phyloP scores from a whole-genome alignment of 2,329 filamentous ascomycete genomes.

The Penicillium verrucosum region DNA sequence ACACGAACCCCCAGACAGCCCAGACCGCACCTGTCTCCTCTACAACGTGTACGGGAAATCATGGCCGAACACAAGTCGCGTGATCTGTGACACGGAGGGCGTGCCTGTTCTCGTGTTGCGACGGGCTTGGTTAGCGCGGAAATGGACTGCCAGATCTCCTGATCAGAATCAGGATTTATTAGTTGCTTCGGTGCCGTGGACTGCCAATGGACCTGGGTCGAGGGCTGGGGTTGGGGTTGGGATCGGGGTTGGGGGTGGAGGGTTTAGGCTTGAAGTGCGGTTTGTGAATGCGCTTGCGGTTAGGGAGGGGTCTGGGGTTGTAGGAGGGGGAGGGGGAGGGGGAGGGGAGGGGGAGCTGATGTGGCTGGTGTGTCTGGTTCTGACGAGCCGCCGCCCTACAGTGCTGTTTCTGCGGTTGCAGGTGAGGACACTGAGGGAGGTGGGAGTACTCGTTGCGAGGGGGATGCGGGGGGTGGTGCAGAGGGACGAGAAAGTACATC shows the following conservation, averaged over 20 bases:
- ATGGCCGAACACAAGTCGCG: conserved; percentile 18
- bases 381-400: conserved; percentile 14
- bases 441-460: neutral
- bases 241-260: conserved; percentile 8
- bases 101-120: conserved; percentile 16
- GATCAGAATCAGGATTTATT: neutral
- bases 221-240: conserved; percentile 10
- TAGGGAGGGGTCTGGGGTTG: neutral
- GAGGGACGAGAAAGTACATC: neutral
- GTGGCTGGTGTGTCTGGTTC: no score
- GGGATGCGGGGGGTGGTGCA: neutral
- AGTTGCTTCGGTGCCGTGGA: neutral
- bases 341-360: no score
- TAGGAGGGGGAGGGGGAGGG: no score
- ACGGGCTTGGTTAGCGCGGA: conserved; percentile 12
- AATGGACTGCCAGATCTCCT: neutral
- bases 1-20: conserved; percentile 17
- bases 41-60: conserved; percentile 18
- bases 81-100: conserved; percentile 13
- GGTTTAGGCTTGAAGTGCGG: neutral
- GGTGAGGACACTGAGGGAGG: neutral
- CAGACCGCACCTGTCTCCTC: conserved; percentile 13
- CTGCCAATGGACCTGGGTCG: neutral
- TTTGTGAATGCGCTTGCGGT: conserved; percentile 18
- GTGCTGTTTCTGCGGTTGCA: neutral